Evolutionary conservation across 2,329 filamentous ascomycete genomes (phyloP).

Genomic region (Alternaria dauci): DNA sequence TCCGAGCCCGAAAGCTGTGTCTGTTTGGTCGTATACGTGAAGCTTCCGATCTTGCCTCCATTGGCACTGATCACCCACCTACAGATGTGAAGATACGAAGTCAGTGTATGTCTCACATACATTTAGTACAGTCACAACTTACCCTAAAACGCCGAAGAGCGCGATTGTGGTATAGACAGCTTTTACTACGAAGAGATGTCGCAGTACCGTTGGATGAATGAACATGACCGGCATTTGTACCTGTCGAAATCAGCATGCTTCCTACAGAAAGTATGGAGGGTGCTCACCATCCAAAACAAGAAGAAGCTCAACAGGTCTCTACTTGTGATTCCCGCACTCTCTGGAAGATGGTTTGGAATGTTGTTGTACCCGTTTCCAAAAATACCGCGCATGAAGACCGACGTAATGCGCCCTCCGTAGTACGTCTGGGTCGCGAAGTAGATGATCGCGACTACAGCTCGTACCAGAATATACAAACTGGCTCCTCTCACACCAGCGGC

Average conservation of each 20-base stretch:
- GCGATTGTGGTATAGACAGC: constrained; percentile 25
- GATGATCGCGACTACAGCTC: constrained; percentile 29
- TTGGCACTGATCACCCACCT: constrained; percentile 32
- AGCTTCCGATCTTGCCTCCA: constrained; percentile 31
- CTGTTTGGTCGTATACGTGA: constrained; percentile 30
- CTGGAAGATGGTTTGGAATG: constrained; percentile 58
- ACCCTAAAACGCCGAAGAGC: constrained; percentile 29
- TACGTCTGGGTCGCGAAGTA: constrained; percentile 31
- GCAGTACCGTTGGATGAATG: constrained; percentile 34
- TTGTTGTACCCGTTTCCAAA: constrained; percentile 29
- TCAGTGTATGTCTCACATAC: too few species aligned
- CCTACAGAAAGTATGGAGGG: background rate
- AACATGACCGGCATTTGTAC: constrained; percentile 40
- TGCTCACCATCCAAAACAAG: constrained; percentile 31
- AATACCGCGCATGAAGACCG: constrained; percentile 31
- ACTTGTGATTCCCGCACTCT: constrained; percentile 51
- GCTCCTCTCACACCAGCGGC: constrained; percentile 28
- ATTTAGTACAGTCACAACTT: too few species aligned
- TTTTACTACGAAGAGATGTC: constrained; percentile 32
- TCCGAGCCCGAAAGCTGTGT: constrained; percentile 24
- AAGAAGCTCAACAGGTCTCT: constrained; percentile 28
- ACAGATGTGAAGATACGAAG: too few species aligned
- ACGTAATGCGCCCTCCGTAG: constrained; percentile 30
- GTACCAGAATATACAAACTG: constrained; percentile 29
- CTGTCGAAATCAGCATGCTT: constrained; percentile 6